These are phyloP conservation scores for Dentipellis sp. DNA, from an alignment of 768 basidiomycete species.

Conservation along the genomic window DNA sequence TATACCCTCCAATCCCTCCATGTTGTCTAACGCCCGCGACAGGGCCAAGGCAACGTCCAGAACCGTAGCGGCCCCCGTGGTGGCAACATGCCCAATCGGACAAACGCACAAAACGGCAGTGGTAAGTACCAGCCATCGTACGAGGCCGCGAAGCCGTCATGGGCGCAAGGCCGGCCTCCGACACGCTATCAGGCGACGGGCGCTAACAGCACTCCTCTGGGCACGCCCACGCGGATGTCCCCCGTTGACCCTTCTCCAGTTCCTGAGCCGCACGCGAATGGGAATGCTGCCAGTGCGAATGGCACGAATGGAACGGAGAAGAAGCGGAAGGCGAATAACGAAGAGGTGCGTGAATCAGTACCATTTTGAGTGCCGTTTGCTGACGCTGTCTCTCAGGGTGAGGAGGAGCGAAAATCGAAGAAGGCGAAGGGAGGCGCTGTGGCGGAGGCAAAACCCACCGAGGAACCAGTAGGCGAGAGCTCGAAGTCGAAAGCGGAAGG, in stretches of 20 bases:
- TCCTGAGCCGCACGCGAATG: conserved; percentile 2
- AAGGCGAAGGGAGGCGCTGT: conserved; percentile 13
- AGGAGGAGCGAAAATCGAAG: conserved; percentile 14
- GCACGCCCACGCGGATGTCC: conserved; percentile 46
- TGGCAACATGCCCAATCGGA: conserved; percentile 5
- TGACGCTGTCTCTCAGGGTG: no score
- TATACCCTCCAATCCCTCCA: conserved; percentile 12
- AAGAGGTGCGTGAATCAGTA: conserved; percentile 6
- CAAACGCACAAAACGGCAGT: conserved; percentile 3
- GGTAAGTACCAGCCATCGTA: conserved; percentile 15
- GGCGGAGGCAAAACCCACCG: conserved; percentile 1
- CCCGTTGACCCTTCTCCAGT: conserved; percentile 25
- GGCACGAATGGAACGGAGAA: neutral
- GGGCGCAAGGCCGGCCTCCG: conserved; percentile 5
- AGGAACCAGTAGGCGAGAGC: neutral
- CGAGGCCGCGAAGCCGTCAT: conserved; percentile 1
- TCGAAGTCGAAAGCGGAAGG: conserved; percentile 9
- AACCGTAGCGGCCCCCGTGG: neutral
- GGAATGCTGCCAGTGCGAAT: neutral
- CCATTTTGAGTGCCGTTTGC: no score
- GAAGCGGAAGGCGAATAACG: conserved; percentile 3
- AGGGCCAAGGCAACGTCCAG: neutral
- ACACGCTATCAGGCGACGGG: conserved; percentile 34
- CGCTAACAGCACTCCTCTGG: conserved; percentile 65
- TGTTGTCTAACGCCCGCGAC: conserved; percentile 7